Evolutionary conservation across 768 basidiomycete genomes (phyloP).

Genomic region (Psilocybe cubensis): DNA sequence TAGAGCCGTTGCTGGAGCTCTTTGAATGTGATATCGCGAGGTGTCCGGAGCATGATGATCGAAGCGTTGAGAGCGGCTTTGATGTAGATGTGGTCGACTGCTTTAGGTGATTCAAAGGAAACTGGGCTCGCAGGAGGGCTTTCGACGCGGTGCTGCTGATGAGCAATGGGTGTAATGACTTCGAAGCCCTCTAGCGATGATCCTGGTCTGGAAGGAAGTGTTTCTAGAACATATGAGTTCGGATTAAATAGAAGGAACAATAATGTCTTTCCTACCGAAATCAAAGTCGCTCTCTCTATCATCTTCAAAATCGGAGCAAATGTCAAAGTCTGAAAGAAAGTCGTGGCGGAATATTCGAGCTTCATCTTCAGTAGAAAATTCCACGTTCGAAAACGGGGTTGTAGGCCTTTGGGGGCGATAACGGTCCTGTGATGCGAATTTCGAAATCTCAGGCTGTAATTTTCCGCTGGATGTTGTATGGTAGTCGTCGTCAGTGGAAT

Average conservation of each 20-base stretch:
- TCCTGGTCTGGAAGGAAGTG: slow-evolving; percentile 19
- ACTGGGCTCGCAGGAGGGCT: background rate
- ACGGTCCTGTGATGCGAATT: background rate
- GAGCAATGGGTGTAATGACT: background rate
- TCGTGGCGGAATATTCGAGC: slow-evolving; percentile 12
- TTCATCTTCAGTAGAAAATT: slow-evolving; percentile 7
- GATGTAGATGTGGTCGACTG: slow-evolving; percentile 46
- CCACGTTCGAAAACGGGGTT: background rate
- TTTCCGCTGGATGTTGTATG: background rate
- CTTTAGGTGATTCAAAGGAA: background rate
- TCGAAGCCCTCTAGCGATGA: slow-evolving; percentile 18
- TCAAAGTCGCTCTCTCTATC: slow-evolving; percentile 8
- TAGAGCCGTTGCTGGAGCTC: slow-evolving; percentile 62
- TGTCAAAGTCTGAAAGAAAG: slow-evolving; percentile 17
- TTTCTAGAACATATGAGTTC: slow-evolving; percentile 7
- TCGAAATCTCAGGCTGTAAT: background rate
- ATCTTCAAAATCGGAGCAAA: slow-evolving; percentile 11
- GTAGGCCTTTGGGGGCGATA: background rate
- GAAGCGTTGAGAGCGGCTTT: slow-evolving; percentile 67
- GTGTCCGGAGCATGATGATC: slow-evolving; percentile 64
- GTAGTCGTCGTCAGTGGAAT: background rate
- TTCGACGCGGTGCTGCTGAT: background rate
- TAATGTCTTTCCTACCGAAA: background rate
- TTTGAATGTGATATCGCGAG: slow-evolving; percentile 47
- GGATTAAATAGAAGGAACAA: background rate